A percentile compares a stretch with the other conserved stretches of the same genome.
phyloP scores from a whole-genome alignment of 352 stramenopile species.

The Globisporangium uncinulatum region DNA sequence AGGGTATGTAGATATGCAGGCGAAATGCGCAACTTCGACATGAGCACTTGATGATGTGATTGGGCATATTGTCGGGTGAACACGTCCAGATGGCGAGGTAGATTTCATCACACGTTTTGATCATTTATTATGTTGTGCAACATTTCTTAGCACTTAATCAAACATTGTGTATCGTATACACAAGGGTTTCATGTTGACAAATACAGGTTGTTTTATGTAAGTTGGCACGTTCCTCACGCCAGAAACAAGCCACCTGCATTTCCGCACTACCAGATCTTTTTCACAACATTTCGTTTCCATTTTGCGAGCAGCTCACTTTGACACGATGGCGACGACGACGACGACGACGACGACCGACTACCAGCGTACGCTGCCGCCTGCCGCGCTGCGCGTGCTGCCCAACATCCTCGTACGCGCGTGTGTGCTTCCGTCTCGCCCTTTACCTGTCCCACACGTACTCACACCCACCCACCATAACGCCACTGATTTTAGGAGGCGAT shows the following conservation, averaged over 20 bases:
- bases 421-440: neutral
- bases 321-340: constrained; percentile 5
- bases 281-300: neutral
- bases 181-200: neutral
- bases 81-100: too few relatives aligned
- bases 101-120: neutral
- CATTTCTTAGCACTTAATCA: neutral
- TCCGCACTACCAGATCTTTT: constrained; percentile 3
- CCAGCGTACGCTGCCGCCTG: constrained; percentile 25
- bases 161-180: neutral
- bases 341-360: constrained; percentile 1
- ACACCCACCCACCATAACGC: too few relatives aligned
- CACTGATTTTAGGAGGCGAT: constrained; percentile 23
- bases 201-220: neutral
- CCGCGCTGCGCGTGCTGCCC: constrained; percentile 47
- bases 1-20: neutral
- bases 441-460: neutral
- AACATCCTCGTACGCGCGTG: constrained; percentile 41
- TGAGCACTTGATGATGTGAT: neutral
- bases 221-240: constrained; percentile 7
- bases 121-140: neutral
- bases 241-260: constrained; percentile 2
- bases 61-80: neutral
- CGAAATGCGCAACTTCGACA: neutral
- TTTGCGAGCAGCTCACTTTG: neutral